Evolutionary conservation across 495 filamentous ascomycete species (phyloP).

Genomic region (Barbatosphaeria neglecta): DNA sequence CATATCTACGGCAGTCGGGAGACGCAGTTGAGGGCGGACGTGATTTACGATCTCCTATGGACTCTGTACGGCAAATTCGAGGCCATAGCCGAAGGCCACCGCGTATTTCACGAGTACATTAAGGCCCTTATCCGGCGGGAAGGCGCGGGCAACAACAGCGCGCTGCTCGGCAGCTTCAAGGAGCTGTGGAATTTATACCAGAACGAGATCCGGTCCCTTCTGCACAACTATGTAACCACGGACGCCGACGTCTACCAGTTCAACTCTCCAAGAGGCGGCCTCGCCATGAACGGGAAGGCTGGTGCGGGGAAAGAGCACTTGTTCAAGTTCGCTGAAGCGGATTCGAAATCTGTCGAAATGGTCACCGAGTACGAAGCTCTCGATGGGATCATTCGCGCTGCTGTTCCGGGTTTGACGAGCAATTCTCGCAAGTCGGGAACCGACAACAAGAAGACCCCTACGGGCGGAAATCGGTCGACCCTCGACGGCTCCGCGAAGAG

Average conservation of each 20-base stretch:
- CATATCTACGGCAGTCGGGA: slow-evolving; percentile 53
- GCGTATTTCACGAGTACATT: slow-evolving; percentile 84
- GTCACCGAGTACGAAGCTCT: slow-evolving; percentile 79
- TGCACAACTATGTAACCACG: slow-evolving; percentile 96
- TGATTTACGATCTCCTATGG: slow-evolving; percentile 81
- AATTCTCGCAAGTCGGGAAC: slow-evolving; percentile 51
- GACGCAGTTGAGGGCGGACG: slow-evolving; percentile 61
- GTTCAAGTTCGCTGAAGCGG: slow-evolving; percentile 81
- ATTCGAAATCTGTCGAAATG: slow-evolving; percentile 61
- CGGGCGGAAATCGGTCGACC: slow-evolving; percentile 20
- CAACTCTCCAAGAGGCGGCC: slow-evolving; percentile 28
- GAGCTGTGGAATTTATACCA: slow-evolving; percentile 84
- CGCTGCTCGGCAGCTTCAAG: slow-evolving; percentile 68
- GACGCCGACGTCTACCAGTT: slow-evolving; percentile 62
- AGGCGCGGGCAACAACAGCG: slow-evolving; percentile 42
- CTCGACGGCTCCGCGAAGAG: slow-evolving; percentile 24
- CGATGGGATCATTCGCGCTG: slow-evolving; percentile 76
- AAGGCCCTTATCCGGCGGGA: slow-evolving; percentile 71
- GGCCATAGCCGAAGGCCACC: slow-evolving; percentile 89
- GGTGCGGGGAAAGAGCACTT: slow-evolving; percentile 62
- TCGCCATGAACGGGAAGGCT: slow-evolving; percentile 38
- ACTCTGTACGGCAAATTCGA: slow-evolving; percentile 95
- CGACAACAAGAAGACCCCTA: slow-evolving; percentile 27
- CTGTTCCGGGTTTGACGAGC: slow-evolving; percentile 86
- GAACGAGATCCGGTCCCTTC: slow-evolving; percentile 69